phyloP scores from a whole-genome alignment of 495 filamentous ascomycete genomes.

The Beverwykella pulmonaria region DNA sequence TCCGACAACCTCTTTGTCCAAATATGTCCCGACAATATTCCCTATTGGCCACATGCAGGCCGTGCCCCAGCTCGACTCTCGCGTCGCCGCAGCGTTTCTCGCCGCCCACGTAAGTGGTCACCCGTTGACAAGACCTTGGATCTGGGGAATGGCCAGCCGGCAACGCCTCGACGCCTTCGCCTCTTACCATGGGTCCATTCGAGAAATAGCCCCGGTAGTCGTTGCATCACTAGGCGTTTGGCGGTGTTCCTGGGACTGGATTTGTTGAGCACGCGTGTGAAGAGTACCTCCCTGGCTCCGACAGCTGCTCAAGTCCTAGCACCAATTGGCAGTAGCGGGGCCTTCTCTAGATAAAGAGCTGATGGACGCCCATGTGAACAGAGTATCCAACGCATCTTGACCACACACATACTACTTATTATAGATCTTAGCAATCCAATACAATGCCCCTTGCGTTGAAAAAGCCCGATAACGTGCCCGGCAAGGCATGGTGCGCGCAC shows the following conservation, averaged over 20 bases:
- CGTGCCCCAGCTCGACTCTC: neutral
- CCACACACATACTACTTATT: neutral
- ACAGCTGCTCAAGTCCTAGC: neutral
- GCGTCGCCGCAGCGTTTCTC: slow-evolving; percentile 11
- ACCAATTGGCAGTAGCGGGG: slow-evolving; percentile 24
- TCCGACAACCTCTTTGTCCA: slow-evolving; percentile 12
- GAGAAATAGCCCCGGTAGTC: neutral
- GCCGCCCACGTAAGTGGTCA: slow-evolving; percentile 26
- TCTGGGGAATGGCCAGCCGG: slow-evolving; percentile 19
- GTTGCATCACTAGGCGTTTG: slow-evolving; percentile 16
- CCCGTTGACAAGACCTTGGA: slow-evolving; percentile 17
- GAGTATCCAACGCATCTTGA: slow-evolving; percentile 1
- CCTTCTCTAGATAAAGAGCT: slow-evolving; percentile 30
- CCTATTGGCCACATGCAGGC: slow-evolving; percentile 17
- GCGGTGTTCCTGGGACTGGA: slow-evolving; percentile 7
- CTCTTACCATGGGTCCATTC: slow-evolving; percentile 1
- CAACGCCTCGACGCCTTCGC: neutral
- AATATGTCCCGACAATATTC: neutral
- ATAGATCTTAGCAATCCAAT: neutral
- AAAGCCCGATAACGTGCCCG: slow-evolving; percentile 58
- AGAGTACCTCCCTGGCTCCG: neutral
- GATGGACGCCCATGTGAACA: slow-evolving; percentile 16
- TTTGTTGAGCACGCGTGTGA: slow-evolving; percentile 10
- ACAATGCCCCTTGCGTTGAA: slow-evolving; percentile 46
- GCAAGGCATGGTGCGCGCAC: slow-evolving; percentile 54